phyloP scores from a whole-genome alignment of 345 rosid genomes.

The Alliaria petiolata region DNA sequence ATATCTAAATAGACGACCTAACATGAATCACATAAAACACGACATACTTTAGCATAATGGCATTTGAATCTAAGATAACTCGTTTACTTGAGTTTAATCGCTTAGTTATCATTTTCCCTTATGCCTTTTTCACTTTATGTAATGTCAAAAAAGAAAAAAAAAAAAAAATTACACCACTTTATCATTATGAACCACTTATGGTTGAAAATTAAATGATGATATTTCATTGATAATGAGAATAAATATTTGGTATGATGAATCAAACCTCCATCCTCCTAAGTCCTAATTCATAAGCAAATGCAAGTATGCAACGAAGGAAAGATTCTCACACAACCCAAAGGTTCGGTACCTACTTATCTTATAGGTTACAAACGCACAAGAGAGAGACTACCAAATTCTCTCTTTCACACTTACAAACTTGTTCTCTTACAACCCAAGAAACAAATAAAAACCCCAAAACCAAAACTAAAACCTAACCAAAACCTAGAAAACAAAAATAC shows the following conservation, averaged over 20 bases:
- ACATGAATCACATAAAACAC: too few species aligned
- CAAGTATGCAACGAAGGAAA: not conserved
- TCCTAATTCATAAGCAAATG: constrained; percentile 5
- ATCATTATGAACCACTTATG: constrained; percentile 4
- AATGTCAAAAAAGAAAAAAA: not conserved
- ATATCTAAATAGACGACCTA: too few species aligned
- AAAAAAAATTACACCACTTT: not conserved
- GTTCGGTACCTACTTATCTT: not conserved
- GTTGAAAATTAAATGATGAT: not conserved
- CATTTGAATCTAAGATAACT: too few species aligned
- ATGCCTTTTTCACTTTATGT: not conserved
- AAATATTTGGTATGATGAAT: constrained; percentile 14
- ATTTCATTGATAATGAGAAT: constrained; percentile 15
- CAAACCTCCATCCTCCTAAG: not conserved
- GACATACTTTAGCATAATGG: too few species aligned
- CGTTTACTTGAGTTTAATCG: not conserved
- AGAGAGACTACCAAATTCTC: constrained; percentile 6
- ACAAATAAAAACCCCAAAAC: not conserved
- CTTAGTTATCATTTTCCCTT: not conserved
- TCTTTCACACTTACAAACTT: constrained; percentile 20
- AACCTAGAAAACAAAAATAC: constrained; percentile 8
- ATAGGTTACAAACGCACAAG: not conserved
- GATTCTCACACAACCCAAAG: constrained; percentile 13
- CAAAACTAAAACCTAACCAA: constrained; percentile 17
- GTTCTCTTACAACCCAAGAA: constrained; percentile 4